phyloP scores from a whole-genome alignment of 2,329 filamentous ascomycete genomes.

The Arthrobotrys iridis region DNA sequence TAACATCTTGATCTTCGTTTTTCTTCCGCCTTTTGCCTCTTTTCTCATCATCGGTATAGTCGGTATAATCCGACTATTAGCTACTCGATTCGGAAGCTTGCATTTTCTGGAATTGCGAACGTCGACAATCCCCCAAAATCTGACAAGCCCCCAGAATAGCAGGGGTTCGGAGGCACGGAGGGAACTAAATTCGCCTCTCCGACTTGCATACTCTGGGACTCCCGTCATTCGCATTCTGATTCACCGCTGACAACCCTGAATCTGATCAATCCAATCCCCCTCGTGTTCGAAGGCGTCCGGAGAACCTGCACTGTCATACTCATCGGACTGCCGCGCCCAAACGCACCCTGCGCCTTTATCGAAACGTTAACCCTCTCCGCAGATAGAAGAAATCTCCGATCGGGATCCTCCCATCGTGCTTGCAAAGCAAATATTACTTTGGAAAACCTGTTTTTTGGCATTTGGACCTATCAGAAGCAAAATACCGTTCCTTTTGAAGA shows the following conservation, averaged over 20 bases:
- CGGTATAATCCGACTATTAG: neutral
- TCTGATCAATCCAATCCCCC: conserved; percentile 9
- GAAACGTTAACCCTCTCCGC: neutral
- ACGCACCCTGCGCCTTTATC: conserved; percentile 38
- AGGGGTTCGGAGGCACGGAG: too few relatives aligned
- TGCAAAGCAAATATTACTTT: too few relatives aligned
- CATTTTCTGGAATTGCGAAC: conserved; percentile 8
- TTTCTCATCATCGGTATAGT: neutral
- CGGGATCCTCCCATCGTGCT: conserved; percentile 23
- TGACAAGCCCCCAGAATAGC: conserved; percentile 2
- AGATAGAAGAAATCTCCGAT: conserved; percentile 45
- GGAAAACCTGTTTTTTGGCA: too few relatives aligned
- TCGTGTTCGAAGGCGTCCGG: conserved; percentile 13
- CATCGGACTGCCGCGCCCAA: conserved; percentile 21
- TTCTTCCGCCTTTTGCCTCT: neutral
- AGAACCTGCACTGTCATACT: conserved; percentile 49
- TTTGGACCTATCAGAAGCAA: conserved; percentile 37
- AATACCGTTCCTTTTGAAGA: neutral
- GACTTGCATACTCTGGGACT: conserved; percentile 15
- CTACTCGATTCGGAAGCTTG: conserved; percentile 11
- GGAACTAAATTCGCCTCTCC: conserved; percentile 8
- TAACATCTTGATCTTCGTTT: conserved; percentile 5
- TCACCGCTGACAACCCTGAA: conserved; percentile 12
- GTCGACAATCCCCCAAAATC: neutral
- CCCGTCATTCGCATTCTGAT: conserved; percentile 11